Base-by-base conservation (phyloP, 192 early-diverging fungal species). In the Allomyces macrogynus region DNA sequence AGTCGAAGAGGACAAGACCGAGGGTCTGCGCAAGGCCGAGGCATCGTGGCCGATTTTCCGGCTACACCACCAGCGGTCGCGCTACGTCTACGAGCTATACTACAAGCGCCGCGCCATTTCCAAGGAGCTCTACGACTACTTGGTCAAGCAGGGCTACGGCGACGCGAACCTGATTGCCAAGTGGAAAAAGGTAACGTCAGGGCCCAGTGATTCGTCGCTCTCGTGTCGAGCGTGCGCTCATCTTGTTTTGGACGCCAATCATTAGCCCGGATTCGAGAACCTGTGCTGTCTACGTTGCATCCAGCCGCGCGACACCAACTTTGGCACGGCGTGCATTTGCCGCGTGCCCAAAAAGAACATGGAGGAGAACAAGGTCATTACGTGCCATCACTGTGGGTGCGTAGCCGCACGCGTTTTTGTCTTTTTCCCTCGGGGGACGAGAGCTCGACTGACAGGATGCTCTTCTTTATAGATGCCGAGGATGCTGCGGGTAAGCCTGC, bases 231-330 rank as follows among this genome's bases (percentile, higher is more conserved):
- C 7, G 12, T n/a, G 32, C 27, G 54, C 32, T 23, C 24, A 23
- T 68, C 23, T 24, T 16, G 24, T 20, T 23, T 63, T 20, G 54
- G 26, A 23, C 22, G 16, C 3, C 14, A 0, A 16, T 66, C 61
- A n/a, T n/a, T 75, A 89, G 85, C 79, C 84, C 62, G 94, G 94
- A 32, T 99, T 91, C 72, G 96, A 99, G 72, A 92, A 93, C 69
- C 80, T 99, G 43, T 99, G 96, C 70, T 99, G 96, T 69, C 69
- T 97, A 67, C 80, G 89, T 64, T 97, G 96, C 71, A 94, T 99
- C 67, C 96, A 99, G 67, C 86, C 93, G 61, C 86, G 83, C 67
- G 96, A 99, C 68, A 97, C 93, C 16, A 96, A 95, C 73, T 95
- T 89, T 78, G 92, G 93, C 25, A 97, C 96, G 0, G 90, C 89